Conservation (phyloP, 177 flowering plant genomes). For the Vitis hybrid region DNA sequence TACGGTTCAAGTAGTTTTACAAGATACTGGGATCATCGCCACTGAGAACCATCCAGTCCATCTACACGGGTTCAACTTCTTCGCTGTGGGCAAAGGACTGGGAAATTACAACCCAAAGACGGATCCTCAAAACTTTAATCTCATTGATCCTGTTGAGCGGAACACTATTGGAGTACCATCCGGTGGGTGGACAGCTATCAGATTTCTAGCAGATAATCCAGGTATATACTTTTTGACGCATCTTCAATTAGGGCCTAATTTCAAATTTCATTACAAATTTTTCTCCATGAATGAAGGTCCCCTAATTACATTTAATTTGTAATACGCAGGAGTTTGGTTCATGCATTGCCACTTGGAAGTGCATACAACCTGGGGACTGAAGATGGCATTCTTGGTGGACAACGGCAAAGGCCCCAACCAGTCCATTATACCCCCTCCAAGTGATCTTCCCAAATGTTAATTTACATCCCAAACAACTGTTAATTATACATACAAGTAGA, state of each 20-base stretch:
- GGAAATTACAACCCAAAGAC: slow-evolving; percentile 61
- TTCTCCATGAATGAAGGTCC: neutral
- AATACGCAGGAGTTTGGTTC: slow-evolving; percentile 67
- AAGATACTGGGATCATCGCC: slow-evolving; percentile 64
- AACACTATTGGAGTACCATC: slow-evolving; percentile 79
- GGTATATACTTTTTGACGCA: slow-evolving; percentile 30
- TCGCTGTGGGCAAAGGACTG: slow-evolving; percentile 56
- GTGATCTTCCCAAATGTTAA: slow-evolving; percentile 54
- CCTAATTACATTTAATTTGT: neutral
- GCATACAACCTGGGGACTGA: slow-evolving; percentile 79
- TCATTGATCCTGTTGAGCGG: slow-evolving; percentile 80
- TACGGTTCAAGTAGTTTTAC: slow-evolving; percentile 64
- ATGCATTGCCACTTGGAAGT: slow-evolving; percentile 80
- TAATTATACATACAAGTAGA: neutral
- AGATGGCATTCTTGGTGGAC: slow-evolving; percentile 77
- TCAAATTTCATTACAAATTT: too few relatives aligned
- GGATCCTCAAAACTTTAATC: slow-evolving; percentile 57
- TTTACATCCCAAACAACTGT: neutral
- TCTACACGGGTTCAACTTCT: slow-evolving; percentile 81
- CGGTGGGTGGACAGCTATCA: slow-evolving; percentile 79
- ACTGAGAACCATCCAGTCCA: slow-evolving; percentile 80
- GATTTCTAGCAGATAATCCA: slow-evolving; percentile 82
- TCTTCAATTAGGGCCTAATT: too few relatives aligned
- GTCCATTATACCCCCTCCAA: slow-evolving; percentile 65
- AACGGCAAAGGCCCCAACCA: slow-evolving; percentile 68